Conservation (phyloP, 1,139 yeast species). For the Debaryomyces sp. region DNA sequence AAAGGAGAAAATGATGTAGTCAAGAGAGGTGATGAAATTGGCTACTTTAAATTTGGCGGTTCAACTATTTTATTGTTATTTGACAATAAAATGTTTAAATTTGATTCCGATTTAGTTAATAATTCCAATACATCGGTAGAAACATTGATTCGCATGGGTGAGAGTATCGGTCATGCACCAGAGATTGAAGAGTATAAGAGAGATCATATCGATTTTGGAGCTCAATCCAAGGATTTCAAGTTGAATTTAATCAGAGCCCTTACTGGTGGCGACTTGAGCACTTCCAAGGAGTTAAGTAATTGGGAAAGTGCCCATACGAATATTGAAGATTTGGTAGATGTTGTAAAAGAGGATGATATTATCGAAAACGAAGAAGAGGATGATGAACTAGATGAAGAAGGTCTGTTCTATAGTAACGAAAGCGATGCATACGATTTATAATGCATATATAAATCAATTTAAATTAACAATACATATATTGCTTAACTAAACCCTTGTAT, state of each 20-base stretch:
- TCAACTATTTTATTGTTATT: slow-evolving; percentile 73
- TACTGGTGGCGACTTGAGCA: slow-evolving; percentile 55
- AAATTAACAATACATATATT: slow-evolving; percentile 4
- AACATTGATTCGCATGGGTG: slow-evolving; percentile 85
- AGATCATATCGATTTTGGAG: slow-evolving; percentile 45
- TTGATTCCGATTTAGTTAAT: slow-evolving; percentile 72
- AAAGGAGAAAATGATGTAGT: slow-evolving; percentile 63
- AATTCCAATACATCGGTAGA: slow-evolving; percentile 76
- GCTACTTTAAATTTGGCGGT: slow-evolving; percentile 96
- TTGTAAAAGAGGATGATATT: slow-evolving; percentile 13
- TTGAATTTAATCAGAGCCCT: slow-evolving; percentile 60
- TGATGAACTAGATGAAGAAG: slow-evolving; percentile 19
- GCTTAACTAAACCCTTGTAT: neutral
- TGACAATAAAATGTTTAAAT: slow-evolving; percentile 37
- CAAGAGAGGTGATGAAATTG: slow-evolving; percentile 78
- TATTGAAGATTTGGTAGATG: slow-evolving; percentile 23
- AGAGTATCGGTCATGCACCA: slow-evolving; percentile 81
- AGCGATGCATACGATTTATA: slow-evolving; percentile 11
- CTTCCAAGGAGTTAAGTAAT: slow-evolving; percentile 32
- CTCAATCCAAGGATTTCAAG: slow-evolving; percentile 52
- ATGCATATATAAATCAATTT: slow-evolving; percentile 6
- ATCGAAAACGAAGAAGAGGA: slow-evolving; percentile 15
- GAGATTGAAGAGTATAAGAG: slow-evolving; percentile 53
- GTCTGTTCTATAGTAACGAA: slow-evolving; percentile 5
- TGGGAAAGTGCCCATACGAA: slow-evolving; percentile 42